These are phyloP conservation scores for Paecilomyces variotii DNA, from an alignment of 2,329 filamentous ascomycete genomes.

Conservation along the genomic window DNA sequence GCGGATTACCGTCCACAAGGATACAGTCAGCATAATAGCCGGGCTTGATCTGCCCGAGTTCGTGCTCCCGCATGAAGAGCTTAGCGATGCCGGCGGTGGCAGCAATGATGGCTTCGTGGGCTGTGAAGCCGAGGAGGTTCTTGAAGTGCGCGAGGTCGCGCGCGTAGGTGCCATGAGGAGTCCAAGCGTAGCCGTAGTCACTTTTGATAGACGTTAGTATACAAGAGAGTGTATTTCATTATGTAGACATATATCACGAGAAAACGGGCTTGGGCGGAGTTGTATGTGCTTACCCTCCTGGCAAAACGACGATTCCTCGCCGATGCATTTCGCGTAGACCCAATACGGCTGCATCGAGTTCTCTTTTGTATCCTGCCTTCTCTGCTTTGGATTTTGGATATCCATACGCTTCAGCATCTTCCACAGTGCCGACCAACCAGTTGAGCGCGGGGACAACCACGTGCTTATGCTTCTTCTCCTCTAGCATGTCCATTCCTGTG, in stretches of 20 bases:
- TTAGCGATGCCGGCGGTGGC: conserved; percentile 35
- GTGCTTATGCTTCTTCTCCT: conserved; percentile 31
- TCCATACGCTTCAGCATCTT: conserved; percentile 33
- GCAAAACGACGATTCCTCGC: conserved; percentile 39
- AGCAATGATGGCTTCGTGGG: conserved; percentile 38
- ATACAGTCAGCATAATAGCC: conserved; percentile 40
- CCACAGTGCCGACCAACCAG: conserved; percentile 33
- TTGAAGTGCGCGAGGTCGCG: conserved; percentile 41
- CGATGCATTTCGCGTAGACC: conserved; percentile 39
- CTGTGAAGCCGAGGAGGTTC: conserved; percentile 38
- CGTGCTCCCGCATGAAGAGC: conserved; percentile 30
- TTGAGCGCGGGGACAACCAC: conserved; percentile 39
- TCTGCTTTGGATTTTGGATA: conserved; percentile 37
- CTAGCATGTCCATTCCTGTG: conserved; percentile 26
- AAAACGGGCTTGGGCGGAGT: not conserved
- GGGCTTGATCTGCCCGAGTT: conserved; percentile 34
- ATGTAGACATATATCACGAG: not conserved
- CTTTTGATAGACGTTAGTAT: conserved; percentile 6
- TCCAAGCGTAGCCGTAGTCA: conserved; percentile 44
- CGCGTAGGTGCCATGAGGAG: conserved; percentile 42
- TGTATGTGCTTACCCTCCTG: conserved; percentile 22
- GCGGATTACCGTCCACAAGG: conserved; percentile 40
- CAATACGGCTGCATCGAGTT: conserved; percentile 32
- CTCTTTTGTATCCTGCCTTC: conserved; percentile 36
- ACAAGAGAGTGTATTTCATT: not conserved